These are phyloP conservation scores for Flaveria bidentis DNA, from an alignment of 129 eudicot genomes.

Conservation along the genomic window DNA sequence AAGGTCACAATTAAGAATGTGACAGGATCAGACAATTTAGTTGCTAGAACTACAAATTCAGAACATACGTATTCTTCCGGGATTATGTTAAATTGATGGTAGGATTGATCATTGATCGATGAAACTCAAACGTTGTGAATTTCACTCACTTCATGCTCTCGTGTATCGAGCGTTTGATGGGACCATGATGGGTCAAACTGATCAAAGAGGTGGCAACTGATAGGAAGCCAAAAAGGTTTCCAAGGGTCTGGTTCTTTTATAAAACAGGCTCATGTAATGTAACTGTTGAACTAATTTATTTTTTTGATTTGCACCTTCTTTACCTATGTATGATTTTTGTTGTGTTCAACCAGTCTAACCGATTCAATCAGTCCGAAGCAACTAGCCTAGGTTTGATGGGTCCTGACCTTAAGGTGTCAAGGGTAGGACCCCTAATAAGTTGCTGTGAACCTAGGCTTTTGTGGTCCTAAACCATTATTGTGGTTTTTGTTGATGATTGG, in stretches of 20 bases:
- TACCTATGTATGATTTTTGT: neutral
- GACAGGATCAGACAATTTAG: neutral
- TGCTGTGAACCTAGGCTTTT: neutral
- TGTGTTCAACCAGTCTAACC: neutral
- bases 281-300: neutral
- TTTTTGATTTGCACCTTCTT: neutral
- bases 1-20: slow-evolving; percentile 27
- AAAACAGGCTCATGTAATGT: slow-evolving; percentile 7
- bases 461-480: neutral
- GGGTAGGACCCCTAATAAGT: neutral
- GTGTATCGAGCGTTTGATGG: neutral
- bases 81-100: neutral
- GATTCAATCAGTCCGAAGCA: neutral
- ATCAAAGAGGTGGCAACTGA: neutral
- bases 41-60: neutral
- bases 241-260: neutral
- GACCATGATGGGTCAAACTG: neutral
- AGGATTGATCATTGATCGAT: neutral
- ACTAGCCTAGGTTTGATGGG: neutral
- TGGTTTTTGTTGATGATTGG: neutral
- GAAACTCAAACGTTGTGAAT: slow-evolving; percentile 11
- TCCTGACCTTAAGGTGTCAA: neutral
- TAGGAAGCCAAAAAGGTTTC: slow-evolving; percentile 1
- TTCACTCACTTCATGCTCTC: neutral
- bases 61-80: neutral